A percentile compares a stretch with the other conserved stretches of the same genome.
Conservation (phyloP, 2,329 filamentous ascomycete genomes). For the Parastagonospora nodorum region DNA sequence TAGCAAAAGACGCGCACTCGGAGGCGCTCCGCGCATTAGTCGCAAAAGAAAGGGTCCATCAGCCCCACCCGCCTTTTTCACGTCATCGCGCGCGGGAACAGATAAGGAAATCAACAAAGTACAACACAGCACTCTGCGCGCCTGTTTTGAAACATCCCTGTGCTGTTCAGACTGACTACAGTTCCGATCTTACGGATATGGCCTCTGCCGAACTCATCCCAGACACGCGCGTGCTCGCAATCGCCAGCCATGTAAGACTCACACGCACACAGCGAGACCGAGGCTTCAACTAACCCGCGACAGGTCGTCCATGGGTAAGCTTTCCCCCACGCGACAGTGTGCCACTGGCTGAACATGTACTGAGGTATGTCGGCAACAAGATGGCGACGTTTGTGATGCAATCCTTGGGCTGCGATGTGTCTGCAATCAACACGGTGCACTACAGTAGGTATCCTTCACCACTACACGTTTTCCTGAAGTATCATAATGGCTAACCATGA, state of each 20-base stretch:
- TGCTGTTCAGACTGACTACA: conserved; percentile 3
- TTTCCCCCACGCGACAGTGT: not conserved
- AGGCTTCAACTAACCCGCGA: conserved; percentile 30
- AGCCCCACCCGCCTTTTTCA: conserved; percentile 34
- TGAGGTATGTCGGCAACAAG: conserved; percentile 94
- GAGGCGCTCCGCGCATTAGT: conserved; percentile 22
- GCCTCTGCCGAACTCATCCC: conserved; percentile 54
- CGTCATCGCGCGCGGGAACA: conserved; percentile 42
- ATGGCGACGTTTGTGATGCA: conserved; percentile 97
- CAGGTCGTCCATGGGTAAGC: conserved; percentile 77
- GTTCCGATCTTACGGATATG: conserved; percentile 24
- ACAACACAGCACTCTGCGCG: conserved; percentile 13
- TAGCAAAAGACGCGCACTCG: conserved; percentile 21
- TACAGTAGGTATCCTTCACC: conserved; percentile 71
- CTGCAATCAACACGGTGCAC: conserved; percentile 93
- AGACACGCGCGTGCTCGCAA: conserved; percentile 75
- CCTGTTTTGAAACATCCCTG: conserved; percentile 2
- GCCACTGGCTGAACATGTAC: conserved; percentile 23
- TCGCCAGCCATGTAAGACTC: conserved; percentile 88
- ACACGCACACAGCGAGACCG: conserved; percentile 8
- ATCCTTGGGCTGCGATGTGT: conserved; percentile 89
- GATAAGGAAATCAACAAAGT: conserved; percentile 42
- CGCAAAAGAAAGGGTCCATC: conserved; percentile 18
- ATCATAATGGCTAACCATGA: conserved; percentile 4
- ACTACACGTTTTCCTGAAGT: not conserved